Percentiles rank a stretch among this genome's conserved stretches.
phyloP scores from a whole-genome alignment of 2,329 filamentous ascomycete species.

The Coleophoma cylindrospora region DNA sequence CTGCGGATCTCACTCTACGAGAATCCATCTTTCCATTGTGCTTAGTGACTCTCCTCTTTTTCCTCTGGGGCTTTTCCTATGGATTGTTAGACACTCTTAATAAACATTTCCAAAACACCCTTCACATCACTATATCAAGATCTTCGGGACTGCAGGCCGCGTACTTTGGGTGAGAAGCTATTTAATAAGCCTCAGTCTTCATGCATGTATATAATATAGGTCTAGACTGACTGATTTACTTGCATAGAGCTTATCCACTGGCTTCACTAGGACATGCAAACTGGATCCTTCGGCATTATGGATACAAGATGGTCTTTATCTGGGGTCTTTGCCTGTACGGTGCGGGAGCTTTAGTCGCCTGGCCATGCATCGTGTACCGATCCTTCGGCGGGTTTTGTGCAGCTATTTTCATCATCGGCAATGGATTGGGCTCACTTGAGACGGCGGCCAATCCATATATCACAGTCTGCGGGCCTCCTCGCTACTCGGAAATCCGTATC shows the following conservation, averaged over 20 bases:
- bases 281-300: slow-evolving; percentile 60
- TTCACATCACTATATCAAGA: slow-evolving; percentile 47
- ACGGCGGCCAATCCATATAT: slow-evolving; percentile 74
- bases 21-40: not conserved
- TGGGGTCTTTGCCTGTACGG: slow-evolving; percentile 69
- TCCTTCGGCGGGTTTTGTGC: slow-evolving; percentile 78
- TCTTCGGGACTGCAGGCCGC: slow-evolving; percentile 57
- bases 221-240: too few species aligned
- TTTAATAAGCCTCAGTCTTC: slow-evolving; percentile 33
- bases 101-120: slow-evolving; percentile 59
- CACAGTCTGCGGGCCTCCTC: slow-evolving; percentile 65
- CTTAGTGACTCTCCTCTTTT: slow-evolving; percentile 62
- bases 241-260: slow-evolving; percentile 60
- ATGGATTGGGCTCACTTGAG: slow-evolving; percentile 70
- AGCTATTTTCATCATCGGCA: slow-evolving; percentile 68
- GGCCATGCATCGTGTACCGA: slow-evolving; percentile 68
- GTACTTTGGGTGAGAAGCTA: slow-evolving; percentile 64
- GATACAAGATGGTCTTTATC: slow-evolving; percentile 62
- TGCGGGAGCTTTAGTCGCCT: slow-evolving; percentile 72
- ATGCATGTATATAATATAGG: slow-evolving; percentile 42
- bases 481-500: slow-evolving; percentile 69
- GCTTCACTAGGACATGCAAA: slow-evolving; percentile 62
- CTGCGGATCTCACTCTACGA: not conserved
- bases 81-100: slow-evolving; percentile 78
- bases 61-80: slow-evolving; percentile 58